phyloP scores from a whole-genome alignment of 805 yeast species.

The Kodamaea kakaduensis region DNA sequence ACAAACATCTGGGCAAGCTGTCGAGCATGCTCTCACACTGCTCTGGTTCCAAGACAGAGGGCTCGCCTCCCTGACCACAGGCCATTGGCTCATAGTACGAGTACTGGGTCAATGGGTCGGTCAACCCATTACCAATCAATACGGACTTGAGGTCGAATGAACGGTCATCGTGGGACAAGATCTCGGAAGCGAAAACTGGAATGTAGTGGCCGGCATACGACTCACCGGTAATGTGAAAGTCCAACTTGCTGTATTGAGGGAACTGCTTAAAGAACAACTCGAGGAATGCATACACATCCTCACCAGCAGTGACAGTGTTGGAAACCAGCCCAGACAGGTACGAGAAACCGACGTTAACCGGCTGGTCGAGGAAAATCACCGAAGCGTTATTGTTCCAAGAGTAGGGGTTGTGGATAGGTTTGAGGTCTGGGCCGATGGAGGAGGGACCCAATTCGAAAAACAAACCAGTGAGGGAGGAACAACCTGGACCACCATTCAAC shows the following conservation, averaged over 20 bases:
- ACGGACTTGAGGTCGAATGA: conserved; percentile 64
- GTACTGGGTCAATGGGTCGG: conserved; percentile 78
- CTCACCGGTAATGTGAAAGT: conserved; percentile 89
- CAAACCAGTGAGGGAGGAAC: conserved; percentile 86
- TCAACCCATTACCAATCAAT: conserved; percentile 88
- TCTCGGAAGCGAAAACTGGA: conserved; percentile 83
- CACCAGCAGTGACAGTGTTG: conserved; percentile 77
- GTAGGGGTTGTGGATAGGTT: conserved; percentile 73
- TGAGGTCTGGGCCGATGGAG: conserved; percentile 58
- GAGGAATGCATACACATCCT: conserved; percentile 81
- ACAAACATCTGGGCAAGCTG: conserved; percentile 68
- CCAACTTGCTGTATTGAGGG: conserved; percentile 59
- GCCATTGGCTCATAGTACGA: conserved; percentile 89
- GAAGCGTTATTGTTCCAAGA: conserved; percentile 93
- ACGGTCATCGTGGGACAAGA: conserved; percentile 59
- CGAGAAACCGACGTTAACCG: conserved; percentile 89
- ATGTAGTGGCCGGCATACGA: conserved; percentile 93
- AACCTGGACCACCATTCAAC: conserved; percentile 97
- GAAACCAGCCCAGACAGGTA: conserved; percentile 63
- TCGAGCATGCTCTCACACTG: conserved; percentile 63
- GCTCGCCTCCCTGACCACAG: conserved; percentile 84
- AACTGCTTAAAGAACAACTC: conserved; percentile 78
- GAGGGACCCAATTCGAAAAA: conserved; percentile 93
- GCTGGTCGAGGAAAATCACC: conserved; percentile 89
- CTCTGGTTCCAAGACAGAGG: conserved; percentile 64